Base-by-base conservation (phyloP, 768 basidiomycete species). In the Tricholoma hemisulphureum region DNA sequence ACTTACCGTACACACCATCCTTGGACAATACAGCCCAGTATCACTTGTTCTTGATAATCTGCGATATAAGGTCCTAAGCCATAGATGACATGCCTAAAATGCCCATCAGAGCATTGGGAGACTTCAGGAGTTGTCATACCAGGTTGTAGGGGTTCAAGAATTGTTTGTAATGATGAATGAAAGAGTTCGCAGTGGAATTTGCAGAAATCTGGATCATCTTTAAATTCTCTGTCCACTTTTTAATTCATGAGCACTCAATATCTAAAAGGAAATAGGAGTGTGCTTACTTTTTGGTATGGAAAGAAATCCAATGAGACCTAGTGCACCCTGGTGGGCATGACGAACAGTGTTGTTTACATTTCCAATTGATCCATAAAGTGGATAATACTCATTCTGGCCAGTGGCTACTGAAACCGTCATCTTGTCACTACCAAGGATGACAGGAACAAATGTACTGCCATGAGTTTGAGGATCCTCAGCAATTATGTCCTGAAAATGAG, bases 41-140 rank as follows among this genome's bases (percentile, higher is more conserved):
- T 49, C 6, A 65, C 67, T 58, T 75, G 72, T 58, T 76, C 73
- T 0, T 71, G 75, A 41, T 77, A 75, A 53, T 76, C 70, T 0
- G 71, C 69, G 51, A 76, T 74, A 53, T 73, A 75, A 0, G 73
- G 68, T n/a, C 66, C 69, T 31, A 77, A 61, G 3, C 63, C 66
- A 61, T 66, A 75, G 21, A 72, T 66, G 10, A 60, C 61, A 6
- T 61, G 51, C 0, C 60, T 58, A 55, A 55, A 73, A 56, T 73
- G 68, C 1, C 74, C 67, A 57, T 77, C 71, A 6, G 59, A 58
- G 55, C 61, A 77, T 0, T 46, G 32, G 0, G 62, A 34, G 13
- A 76, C 59, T 23, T 66, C 58, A 0, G 73, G 71, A 0, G 11
- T 62, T 1, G 53, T 61, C 74, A 77, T 76, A 1, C 34, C 64